Evolutionary conservation across 208 protist genomes (phyloP).

Genomic region (Trypanosoma theileri): DNA sequence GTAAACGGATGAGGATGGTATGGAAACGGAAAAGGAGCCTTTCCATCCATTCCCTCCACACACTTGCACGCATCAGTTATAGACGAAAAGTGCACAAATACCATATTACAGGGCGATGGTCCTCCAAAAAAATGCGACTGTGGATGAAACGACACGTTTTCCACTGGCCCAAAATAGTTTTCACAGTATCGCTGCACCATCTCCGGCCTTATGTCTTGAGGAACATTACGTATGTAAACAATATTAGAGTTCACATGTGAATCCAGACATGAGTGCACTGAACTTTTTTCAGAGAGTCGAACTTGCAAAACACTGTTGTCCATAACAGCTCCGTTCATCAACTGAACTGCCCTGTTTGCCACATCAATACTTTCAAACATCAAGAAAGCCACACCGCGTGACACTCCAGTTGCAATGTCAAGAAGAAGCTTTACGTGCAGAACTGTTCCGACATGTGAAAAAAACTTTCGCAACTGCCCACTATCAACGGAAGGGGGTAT

Average conservation of each 20-base stretch:
- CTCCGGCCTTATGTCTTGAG: constrained; percentile 14
- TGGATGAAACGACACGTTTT: constrained; percentile 18
- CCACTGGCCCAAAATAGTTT: constrained; percentile 21
- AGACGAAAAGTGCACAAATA: constrained; percentile 24
- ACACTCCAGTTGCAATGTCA: constrained; percentile 29
- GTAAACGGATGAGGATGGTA: constrained; percentile 21
- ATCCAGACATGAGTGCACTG: constrained; percentile 20
- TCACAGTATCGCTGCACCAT: constrained; percentile 16
- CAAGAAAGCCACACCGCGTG: constrained; percentile 26
- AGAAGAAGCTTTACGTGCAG: constrained; percentile 30
- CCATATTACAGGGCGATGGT: constrained; percentile 28
- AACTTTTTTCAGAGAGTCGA: constrained; percentile 23
- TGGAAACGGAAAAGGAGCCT: constrained; percentile 28
- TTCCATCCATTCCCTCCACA: constrained; percentile 27
- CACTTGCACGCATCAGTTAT: constrained; percentile 22
- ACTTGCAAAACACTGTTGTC: constrained; percentile 23
- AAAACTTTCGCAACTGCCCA: constrained; percentile 9
- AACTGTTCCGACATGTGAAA: constrained; percentile 24
- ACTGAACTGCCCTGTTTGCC: constrained; percentile 20
- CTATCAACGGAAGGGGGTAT: constrained; percentile 24
- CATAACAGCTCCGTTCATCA: constrained; percentile 23
- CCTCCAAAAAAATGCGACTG: constrained; percentile 24
- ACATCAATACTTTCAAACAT: constrained; percentile 25
- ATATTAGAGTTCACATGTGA: constrained; percentile 26
- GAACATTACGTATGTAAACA: constrained; percentile 32